Base-by-base conservation (phyloP, 1,139 yeast species). In the Kodamaea anthophila region DNA sequence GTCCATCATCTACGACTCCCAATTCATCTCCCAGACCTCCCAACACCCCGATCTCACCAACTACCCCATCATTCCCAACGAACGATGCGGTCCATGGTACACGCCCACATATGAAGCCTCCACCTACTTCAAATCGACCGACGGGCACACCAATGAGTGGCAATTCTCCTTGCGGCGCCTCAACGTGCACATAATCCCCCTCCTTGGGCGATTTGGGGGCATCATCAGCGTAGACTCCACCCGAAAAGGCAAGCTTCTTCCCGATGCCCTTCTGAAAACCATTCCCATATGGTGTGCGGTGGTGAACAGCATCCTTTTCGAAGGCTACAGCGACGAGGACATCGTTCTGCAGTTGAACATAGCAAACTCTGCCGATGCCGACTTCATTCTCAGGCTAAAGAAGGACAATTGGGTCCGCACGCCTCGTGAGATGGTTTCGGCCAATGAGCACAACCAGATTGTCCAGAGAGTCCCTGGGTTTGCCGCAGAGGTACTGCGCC, bases 201-300 rank as follows among this genome's bases (percentile, higher is more conserved):
- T 69, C 1, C 49, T 84, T 1, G 46, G 44, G 0, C 35, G 51
- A 3, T 24, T 56, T 22, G 49, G 55, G 6, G 86, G 87, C 1
- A 40, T 76, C 0, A 57, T 77, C 2, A 59, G 85, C n/a, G 79
- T 86, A 1, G 96, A 87, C 52, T 83, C 94, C 7, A 86, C 96
- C 1, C 58, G 95, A 39, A 7, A 86, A 30, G 95, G 96, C 2
- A 87, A 86, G 46, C 55, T 72, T 19, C 76, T 86, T 53, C 95
- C 96, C 0, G 96, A 87, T 54, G 83, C 96, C 0, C 56, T 85
- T 7, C 78, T 86, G 45, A 87, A 86, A 44, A 86, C 96, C 0
- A 64, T 86, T 2, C 96, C 96, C 0, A 81, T 84, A 3, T 87
- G 96, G 96, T 83, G 94, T 54, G 83, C 91, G 0, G 91, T 85